phyloP scores from a whole-genome alignment of 495 filamentous ascomycete species.

The Collariella sp. region DNA sequence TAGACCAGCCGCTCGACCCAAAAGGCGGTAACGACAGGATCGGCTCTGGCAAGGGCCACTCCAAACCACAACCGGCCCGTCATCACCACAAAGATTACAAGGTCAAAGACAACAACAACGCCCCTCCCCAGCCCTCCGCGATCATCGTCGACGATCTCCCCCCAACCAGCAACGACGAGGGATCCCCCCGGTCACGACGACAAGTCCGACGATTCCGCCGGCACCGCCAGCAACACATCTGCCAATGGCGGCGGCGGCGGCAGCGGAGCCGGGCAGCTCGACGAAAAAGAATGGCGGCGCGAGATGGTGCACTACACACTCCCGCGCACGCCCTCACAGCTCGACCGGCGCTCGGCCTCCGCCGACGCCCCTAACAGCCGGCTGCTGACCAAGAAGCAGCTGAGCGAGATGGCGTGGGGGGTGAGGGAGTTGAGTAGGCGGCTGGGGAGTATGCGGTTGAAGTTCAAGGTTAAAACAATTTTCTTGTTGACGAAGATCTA shows the following conservation, averaged over 20 bases:
- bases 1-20: constrained; percentile 26
- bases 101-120: background rate
- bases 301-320: constrained; percentile 14
- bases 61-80: background rate
- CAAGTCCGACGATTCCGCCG: background rate
- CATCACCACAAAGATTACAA: background rate
- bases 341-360: constrained; percentile 13
- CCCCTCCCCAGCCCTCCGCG: background rate
- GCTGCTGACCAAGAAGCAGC: constrained; percentile 82
- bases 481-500: constrained; percentile 86
- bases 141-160: background rate
- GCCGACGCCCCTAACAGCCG: constrained; percentile 35
- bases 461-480: constrained; percentile 69
- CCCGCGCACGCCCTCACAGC: constrained; percentile 12
- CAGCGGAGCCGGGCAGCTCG: constrained; percentile 30
- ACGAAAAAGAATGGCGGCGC: constrained; percentile 38
- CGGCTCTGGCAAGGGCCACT: background rate
- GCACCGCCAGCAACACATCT: background rate
- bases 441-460: constrained; percentile 67
- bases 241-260: background rate
- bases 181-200: no score
- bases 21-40: constrained; percentile 19
- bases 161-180: background rate
- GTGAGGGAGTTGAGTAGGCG: constrained; percentile 85
- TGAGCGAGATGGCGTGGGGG: constrained; percentile 93